phyloP scores from a whole-genome alignment of 768 basidiomycete species.

The Pholiota conissans region DNA sequence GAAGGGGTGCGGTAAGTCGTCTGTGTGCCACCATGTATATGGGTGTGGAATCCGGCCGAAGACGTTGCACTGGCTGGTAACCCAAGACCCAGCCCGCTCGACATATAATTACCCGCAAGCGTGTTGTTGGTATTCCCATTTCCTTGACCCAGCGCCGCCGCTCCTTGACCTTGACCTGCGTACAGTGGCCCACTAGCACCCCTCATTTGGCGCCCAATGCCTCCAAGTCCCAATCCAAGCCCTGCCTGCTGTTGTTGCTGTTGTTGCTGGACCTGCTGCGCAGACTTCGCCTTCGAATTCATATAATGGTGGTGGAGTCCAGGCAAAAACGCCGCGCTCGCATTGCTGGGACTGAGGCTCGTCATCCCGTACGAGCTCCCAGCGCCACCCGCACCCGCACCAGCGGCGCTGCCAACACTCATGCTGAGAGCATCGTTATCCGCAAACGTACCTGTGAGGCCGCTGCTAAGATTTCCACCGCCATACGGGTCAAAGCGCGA shows the following conservation, averaged over 20 bases:
- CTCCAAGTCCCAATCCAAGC: slow-evolving; percentile 16
- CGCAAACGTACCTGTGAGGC: slow-evolving; percentile 9
- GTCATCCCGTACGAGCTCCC: slow-evolving; percentile 37
- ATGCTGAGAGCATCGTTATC: slow-evolving; percentile 34
- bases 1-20: slow-evolving; percentile 43
- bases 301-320: slow-evolving; percentile 67
- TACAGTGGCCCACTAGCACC: slow-evolving; percentile 32
- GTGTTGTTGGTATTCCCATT: slow-evolving; percentile 15
- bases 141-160: too few species aligned
- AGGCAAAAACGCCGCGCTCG: slow-evolving; percentile 81
- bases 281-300: slow-evolving; percentile 42
- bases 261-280: slow-evolving; percentile 23
- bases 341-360: slow-evolving; percentile 71
- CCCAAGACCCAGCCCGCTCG: slow-evolving; percentile 22
- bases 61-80: slow-evolving; percentile 32
- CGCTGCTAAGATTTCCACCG: not conserved
- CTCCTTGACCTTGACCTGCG: slow-evolving; percentile 3
- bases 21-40: slow-evolving; percentile 34
- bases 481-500: slow-evolving; percentile 36
- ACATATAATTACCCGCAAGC: slow-evolving; percentile 30
- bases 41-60: slow-evolving; percentile 35
- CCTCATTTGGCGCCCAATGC: slow-evolving; percentile 29
- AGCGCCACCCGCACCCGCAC: slow-evolving; percentile 3
- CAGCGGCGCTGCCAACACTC: slow-evolving; percentile 32
- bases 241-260: slow-evolving; percentile 24